Evolutionary conservation across 441 rosid species (phyloP), one percentile per base, ranked within the genome.

Genomic region (Rhodomyrtus psidioides): DNA sequence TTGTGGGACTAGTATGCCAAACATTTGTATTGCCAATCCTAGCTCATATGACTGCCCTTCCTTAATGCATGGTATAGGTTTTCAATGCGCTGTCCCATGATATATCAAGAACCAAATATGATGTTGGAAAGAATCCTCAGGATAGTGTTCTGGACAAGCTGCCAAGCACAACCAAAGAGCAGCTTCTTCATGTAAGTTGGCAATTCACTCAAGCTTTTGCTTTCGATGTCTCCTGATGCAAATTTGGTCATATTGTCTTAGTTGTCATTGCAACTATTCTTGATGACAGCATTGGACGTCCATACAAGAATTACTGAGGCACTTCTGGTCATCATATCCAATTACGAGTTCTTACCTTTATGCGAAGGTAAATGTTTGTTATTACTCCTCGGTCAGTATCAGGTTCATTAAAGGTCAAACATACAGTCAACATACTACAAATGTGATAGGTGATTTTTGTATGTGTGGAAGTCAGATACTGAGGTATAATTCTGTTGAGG

Each of bases 251-350:
- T 86, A 53, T 86, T 76, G 70, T 81, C 75, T 54, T 54, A 86
- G 60, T 42, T 81, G 28, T 60, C 42, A 24, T 55, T 85, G 85
- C 70, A 84, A 44, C 59, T 84, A 65, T 87, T 85, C 39, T 60
- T 82, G 62, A 30, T 82, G 42, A 55, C 95, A 97, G 99, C 96
- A 92, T 60, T 95, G 96, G 97, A 88, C 91, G 26, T 93, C 98
- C 55, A 93, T 95, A 84, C 95, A 94, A 88, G 99, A 97, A 91
- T 86, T 96, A 82, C 90, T 93, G 89, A 92, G 84, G 90, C 98
- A 97, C 91, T 96, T 92, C 88, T 96, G 99, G 99, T 94, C 99
- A 83, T 97, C 98, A n/a, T 97, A 95, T 92, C 99, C 99, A 42
- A 91, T 97, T 81, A 94, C 96, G 13, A 93, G 95, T 19, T 21